phyloP scores from a whole-genome alignment of 768 basidiomycete genomes.

The Hemileccinum rubropunctum region DNA sequence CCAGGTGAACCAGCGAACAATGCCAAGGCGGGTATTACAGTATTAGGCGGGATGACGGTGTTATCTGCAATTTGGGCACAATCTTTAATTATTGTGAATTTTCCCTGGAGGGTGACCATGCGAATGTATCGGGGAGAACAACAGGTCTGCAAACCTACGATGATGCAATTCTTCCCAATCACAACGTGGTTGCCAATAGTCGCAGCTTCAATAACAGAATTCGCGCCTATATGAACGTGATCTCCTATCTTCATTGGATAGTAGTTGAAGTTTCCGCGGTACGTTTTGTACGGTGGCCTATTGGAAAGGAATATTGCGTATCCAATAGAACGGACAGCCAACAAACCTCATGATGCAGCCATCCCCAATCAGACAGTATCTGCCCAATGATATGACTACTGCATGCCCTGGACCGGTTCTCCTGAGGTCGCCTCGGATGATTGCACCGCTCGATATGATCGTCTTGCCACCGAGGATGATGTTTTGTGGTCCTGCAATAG shows the following conservation, averaged over 20 bases:
- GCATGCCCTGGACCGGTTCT: conserved; percentile 89
- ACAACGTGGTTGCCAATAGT: conserved; percentile 92
- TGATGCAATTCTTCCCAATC: conserved; percentile 93
- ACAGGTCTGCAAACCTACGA: conserved; percentile 50
- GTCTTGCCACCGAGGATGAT: conserved; percentile 98
- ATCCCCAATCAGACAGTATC: conserved; percentile 91
- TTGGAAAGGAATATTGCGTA: not conserved
- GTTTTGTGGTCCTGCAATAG: conserved; percentile 91
- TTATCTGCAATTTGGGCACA: conserved; percentile 88
- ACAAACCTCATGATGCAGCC: conserved; percentile 81
- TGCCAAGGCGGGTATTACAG: conserved; percentile 86
- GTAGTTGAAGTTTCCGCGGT: conserved; percentile 90
- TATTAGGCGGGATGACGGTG: conserved; percentile 86
- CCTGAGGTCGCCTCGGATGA: conserved; percentile 91
- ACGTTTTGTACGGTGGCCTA: conserved; percentile 87
- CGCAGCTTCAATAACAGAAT: conserved; percentile 88
- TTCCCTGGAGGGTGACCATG: conserved; percentile 56
- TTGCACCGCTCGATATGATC: conserved; percentile 86
- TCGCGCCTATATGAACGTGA: conserved; percentile 91
- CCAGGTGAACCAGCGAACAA: conserved; percentile 90
- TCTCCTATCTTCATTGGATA: conserved; percentile 98
- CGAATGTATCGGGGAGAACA: not conserved
- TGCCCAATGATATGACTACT: conserved; percentile 88
- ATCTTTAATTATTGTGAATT: conserved; percentile 96
- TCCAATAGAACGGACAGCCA: not conserved